phyloP scores from a whole-genome alignment of 75 land plant genomes.

The Cupressus sempervirens region DNA sequence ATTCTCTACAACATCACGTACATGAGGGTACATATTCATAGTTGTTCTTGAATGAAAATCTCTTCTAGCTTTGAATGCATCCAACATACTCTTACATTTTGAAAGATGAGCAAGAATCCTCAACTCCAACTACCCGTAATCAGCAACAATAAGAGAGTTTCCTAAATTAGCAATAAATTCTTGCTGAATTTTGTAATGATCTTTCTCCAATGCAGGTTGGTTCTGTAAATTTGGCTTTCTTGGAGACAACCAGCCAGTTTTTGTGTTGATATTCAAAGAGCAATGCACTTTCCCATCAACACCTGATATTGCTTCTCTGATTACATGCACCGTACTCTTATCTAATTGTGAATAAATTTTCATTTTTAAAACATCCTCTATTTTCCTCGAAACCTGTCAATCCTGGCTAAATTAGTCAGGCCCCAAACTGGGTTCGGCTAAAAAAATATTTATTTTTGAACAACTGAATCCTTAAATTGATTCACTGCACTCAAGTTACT shows the following conservation, averaged over 20 bases:
- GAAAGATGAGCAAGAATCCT: conserved; percentile 91
- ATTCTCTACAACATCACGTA: conserved; percentile 72
- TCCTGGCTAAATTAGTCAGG: too few species aligned
- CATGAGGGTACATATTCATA: conserved; percentile 92
- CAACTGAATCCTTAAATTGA: too few species aligned
- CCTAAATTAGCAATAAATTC: conserved; percentile 92
- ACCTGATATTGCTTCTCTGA: conserved; percentile 68
- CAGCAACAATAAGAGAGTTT: conserved; percentile 89
- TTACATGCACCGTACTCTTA: too few species aligned
- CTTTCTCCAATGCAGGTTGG: conserved; percentile 97
- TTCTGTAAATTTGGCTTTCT: conserved; percentile 98
- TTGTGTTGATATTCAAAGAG: conserved; percentile 95
- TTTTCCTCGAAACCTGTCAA: too few species aligned
- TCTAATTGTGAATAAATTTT: too few species aligned
- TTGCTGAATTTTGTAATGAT: conserved; percentile 88
- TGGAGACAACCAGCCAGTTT: conserved; percentile 95
- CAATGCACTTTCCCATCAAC: conserved; percentile 88
- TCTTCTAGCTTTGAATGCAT: conserved; percentile 96
- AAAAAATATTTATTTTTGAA: too few species aligned
- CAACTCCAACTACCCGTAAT: conserved; percentile 98
- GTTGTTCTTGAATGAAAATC: conserved; percentile 99
- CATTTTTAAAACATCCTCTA: too few species aligned
- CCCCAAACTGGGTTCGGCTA: too few species aligned
- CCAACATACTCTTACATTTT: conserved; percentile 88
- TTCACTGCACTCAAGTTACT: too few species aligned